Base-by-base conservation (phyloP, 805 yeast species). In the Suhomyces emberorum region DNA sequence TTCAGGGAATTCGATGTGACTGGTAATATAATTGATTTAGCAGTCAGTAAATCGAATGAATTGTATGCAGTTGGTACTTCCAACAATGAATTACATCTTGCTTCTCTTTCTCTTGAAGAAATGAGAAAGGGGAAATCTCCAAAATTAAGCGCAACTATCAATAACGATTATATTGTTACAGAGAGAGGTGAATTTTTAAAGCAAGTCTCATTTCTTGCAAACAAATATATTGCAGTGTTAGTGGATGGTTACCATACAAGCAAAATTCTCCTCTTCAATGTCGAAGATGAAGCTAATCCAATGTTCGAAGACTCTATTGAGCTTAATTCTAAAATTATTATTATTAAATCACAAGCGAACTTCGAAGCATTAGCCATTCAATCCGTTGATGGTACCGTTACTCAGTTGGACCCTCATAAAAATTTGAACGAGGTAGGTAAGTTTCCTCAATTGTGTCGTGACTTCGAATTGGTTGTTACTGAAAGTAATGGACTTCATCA, bases 401-500 rank as follows among this genome's bases (percentile, higher is more conserved):
- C 62, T 45, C 63, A 65, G 38, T 39, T 80, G 15, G 41, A 54
- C 16, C 38, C 45, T 10, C 67, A 49, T 24, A 50, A 9, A 52
- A 55, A 19, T 58, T 59, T 42, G 44, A 51, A 35, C 1, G 57
- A 59, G 23, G 51, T 82, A 4, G 56, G 76, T 2, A 68, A 69
- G 39, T 79, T 88, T 43, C 89, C 91, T 1, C 83, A 76, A 50
- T 62, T 85, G 18, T 87, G 95, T 50, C 74, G 74, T 36, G 83
- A 69, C 24, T 51, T 61, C 34, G 77, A 76, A 47, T 73, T 79
- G 2, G 64, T 70, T 10, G 40, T 55, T 18, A 54, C 44, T 48
- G 15, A 23, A 2, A 6, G 32, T 4, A 48, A 46, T n/a, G 55
- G 54, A 4, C 44, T 58, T 8, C 44, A 38, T n/a, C 54, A 51